phyloP scores from a whole-genome alignment of 2,329 filamentous ascomycete genomes.

The Tolypocladium tundrense region DNA sequence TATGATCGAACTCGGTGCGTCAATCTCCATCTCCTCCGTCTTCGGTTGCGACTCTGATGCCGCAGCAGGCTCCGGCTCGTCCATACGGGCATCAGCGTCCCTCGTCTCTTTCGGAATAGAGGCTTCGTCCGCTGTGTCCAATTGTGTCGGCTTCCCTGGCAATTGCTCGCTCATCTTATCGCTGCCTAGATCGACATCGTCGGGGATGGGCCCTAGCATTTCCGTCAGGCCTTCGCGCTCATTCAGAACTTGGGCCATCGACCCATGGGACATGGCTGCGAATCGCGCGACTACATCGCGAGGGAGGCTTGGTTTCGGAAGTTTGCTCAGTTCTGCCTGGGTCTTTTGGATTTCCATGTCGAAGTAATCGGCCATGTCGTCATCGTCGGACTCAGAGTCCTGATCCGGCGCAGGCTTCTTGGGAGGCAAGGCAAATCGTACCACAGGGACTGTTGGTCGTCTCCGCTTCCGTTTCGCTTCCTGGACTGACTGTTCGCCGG shows the following conservation, averaged over 20 bases:
- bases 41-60: conserved; percentile 21
- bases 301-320: conserved; percentile 29
- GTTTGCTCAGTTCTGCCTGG: conserved; percentile 36
- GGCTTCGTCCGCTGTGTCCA: not conserved
- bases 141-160: not conserved
- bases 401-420: conserved; percentile 21
- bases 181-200: conserved; percentile 4
- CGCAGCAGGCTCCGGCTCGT: conserved; percentile 8
- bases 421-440: conserved; percentile 29
- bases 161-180: not conserved
- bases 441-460: conserved; percentile 19
- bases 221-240: conserved; percentile 32
- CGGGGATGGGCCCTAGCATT: conserved; percentile 27
- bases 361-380: conserved; percentile 49
- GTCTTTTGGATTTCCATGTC: conserved; percentile 41
- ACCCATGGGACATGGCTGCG: conserved; percentile 36
- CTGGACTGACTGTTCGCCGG: not conserved
- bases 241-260: conserved; percentile 35
- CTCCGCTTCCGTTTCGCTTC: conserved; percentile 13
- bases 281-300: conserved; percentile 34
- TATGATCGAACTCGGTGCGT: conserved; percentile 10
- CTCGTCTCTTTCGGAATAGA: not conserved
- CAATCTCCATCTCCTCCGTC: conserved; percentile 31
- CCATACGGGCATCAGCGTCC: conserved; percentile 1
- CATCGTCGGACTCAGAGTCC: conserved; percentile 41